These are phyloP conservation scores for Lotus japonicus DNA, from an alignment of 306 rosid genomes.

Conservation along the genomic window DNA sequence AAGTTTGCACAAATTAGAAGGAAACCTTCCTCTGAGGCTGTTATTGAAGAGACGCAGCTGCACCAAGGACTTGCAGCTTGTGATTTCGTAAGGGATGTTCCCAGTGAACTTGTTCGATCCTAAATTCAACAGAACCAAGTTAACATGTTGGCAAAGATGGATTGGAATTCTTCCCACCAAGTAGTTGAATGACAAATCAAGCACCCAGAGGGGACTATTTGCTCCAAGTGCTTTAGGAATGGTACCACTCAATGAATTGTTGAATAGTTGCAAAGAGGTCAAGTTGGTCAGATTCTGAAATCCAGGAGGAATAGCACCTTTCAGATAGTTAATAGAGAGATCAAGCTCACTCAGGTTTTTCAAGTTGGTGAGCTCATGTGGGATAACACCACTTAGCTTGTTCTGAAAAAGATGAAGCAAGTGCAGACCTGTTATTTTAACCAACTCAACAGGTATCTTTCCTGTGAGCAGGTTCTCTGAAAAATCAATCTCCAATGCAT, in stretches of 20 bases:
- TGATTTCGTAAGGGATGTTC: slow-evolving; percentile 42
- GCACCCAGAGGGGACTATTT: slow-evolving; percentile 64
- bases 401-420: slow-evolving; percentile 67
- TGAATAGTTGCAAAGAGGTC: slow-evolving; percentile 53
- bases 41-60: slow-evolving; percentile 53
- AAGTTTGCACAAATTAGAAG: slow-evolving; percentile 54
- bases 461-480: slow-evolving; percentile 64
- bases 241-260: slow-evolving; percentile 55
- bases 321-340: slow-evolving; percentile 63
- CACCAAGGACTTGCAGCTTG: slow-evolving; percentile 47
- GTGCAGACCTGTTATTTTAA: slow-evolving; percentile 37
- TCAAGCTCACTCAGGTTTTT: slow-evolving; percentile 52
- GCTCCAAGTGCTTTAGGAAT: slow-evolving; percentile 61
- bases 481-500: slow-evolving; percentile 60
- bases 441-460: slow-evolving; percentile 52
- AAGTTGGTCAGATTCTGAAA: slow-evolving; percentile 44
- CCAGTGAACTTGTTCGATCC: slow-evolving; percentile 53
- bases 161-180: slow-evolving; percentile 60
- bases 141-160: slow-evolving; percentile 50
- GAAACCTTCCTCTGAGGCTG: slow-evolving; percentile 55
- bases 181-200: slow-evolving; percentile 56
- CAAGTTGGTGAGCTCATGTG: slow-evolving; percentile 52
- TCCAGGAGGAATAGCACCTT: slow-evolving; percentile 56
- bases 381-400: slow-evolving; percentile 61
- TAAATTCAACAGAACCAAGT: slow-evolving; percentile 48